These are phyloP conservation scores for Beauveria caledonica DNA, from an alignment of 2,329 filamentous ascomycete species.

Conservation along the genomic window DNA sequence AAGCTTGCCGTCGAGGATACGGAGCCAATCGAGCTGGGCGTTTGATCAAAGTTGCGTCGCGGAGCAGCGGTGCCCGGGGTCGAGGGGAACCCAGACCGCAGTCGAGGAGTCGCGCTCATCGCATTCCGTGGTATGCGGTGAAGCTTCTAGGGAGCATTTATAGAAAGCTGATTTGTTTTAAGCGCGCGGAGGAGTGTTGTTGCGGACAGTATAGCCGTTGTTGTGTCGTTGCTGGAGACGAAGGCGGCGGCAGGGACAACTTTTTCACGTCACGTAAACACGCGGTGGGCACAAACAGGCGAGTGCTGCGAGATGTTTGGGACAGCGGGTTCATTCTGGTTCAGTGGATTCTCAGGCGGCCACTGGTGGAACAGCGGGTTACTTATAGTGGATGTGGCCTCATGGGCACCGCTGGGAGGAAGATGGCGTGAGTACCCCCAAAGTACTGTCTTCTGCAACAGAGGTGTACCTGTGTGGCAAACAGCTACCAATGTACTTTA, in stretches of 20 bases:
- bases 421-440: not conserved
- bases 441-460: not conserved
- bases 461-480: not conserved
- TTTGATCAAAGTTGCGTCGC: constrained; percentile 25
- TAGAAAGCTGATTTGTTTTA: not conserved
- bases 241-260: not conserved
- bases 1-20: constrained; percentile 22
- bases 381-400: not conserved
- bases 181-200: not conserved
- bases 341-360: not conserved
- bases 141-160: constrained; percentile 7
- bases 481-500: not conserved
- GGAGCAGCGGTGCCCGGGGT: constrained; percentile 52
- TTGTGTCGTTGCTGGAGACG: constrained; percentile 6
- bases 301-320: too few species aligned
- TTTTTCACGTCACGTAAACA: constrained; percentile 11
- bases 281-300: constrained; percentile 8
- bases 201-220: not conserved
- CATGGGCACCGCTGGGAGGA: not conserved
- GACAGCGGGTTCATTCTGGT: not conserved
- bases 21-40: constrained; percentile 24
- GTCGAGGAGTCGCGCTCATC: constrained; percentile 77
- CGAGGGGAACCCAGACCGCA: constrained; percentile 73
- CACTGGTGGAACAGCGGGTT: not conserved
- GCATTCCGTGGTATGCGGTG: constrained; percentile 42